These are phyloP conservation scores for Pseudevernia furfuracea DNA, from an alignment of 495 filamentous ascomycete genomes.

Conservation along the genomic window DNA sequence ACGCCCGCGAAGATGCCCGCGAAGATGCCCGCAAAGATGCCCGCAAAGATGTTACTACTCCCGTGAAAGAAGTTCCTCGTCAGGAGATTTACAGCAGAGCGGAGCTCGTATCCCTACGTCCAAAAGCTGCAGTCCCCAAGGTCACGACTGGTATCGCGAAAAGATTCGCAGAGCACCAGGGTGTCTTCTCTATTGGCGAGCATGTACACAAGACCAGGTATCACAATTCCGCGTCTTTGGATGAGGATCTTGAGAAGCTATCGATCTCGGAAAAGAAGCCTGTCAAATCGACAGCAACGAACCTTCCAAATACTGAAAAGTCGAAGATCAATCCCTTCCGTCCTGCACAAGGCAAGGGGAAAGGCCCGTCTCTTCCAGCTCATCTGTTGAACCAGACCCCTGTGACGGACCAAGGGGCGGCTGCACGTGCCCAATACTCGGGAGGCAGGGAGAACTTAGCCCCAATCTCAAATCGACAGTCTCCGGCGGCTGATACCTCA, in stretches of 20 bases:
- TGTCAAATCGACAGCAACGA: neutral
- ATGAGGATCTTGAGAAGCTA: slow-evolving; percentile 31
- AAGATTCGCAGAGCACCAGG: neutral
- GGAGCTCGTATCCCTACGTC: neutral
- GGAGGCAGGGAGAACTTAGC: neutral
- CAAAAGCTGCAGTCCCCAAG: neutral
- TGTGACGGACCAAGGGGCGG: slow-evolving; percentile 15
- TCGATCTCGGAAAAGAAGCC: slow-evolving; percentile 18
- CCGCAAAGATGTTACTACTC: neutral
- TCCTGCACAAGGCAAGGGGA: neutral
- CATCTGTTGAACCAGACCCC: slow-evolving; percentile 6
- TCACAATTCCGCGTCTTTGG: slow-evolving; percentile 22
- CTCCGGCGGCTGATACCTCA: neutral
- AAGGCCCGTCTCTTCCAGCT: neutral
- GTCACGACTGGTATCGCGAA: neutral
- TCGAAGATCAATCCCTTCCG: slow-evolving; percentile 7
- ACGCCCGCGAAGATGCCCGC: neutral
- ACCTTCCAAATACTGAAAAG: neutral
- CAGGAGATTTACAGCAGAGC: neutral
- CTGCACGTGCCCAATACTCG: slow-evolving; percentile 8
- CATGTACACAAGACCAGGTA: slow-evolving; percentile 18
- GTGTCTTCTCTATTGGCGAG: slow-evolving; percentile 17
- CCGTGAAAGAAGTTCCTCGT: neutral
- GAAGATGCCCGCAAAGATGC: neutral
- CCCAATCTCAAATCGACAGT: neutral